These are phyloP conservation scores for Aspergillus cristatus DNA, from an alignment of 495 filamentous ascomycete species.

Conservation along the genomic window DNA sequence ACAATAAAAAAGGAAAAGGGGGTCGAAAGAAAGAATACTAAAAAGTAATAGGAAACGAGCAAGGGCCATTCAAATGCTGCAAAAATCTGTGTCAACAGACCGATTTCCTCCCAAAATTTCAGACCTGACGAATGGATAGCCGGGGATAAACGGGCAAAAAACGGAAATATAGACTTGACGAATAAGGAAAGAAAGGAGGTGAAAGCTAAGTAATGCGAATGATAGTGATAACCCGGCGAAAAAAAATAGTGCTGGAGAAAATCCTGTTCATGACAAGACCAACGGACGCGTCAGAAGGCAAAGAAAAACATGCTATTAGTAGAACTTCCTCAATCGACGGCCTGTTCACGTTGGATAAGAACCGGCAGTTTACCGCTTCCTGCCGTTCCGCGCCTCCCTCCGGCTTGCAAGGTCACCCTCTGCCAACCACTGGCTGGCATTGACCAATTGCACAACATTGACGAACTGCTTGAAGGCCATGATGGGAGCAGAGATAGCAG, in stretches of 20 bases:
- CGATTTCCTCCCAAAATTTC: slow-evolving; percentile 4
- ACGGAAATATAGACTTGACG: too few species aligned
- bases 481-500: slow-evolving; percentile 69
- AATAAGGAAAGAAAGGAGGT: too few species aligned
- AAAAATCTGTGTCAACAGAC: neutral
- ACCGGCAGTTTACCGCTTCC: slow-evolving; percentile 23
- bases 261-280: too few species aligned
- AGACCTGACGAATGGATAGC: too few species aligned
- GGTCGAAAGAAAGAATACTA: slow-evolving; percentile 1
- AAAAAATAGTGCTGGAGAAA: too few species aligned
- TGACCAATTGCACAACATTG: slow-evolving; percentile 89
- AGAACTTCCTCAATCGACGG: too few species aligned
- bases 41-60: slow-evolving; percentile 2
- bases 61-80: neutral
- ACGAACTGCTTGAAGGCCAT: slow-evolving; percentile 90
- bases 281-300: neutral
- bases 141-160: slow-evolving; percentile 3
- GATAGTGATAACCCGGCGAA: too few species aligned
- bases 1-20: slow-evolving; percentile 2
- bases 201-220: too few species aligned
- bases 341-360: too few species aligned
- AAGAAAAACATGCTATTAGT: neutral
- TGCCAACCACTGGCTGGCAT: slow-evolving; percentile 85
- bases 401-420: slow-evolving; percentile 60
- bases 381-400: slow-evolving; percentile 12